These are phyloP conservation scores for Trypanosoma vivax DNA, from an alignment of 208 protist genomes.

Conservation along the genomic window DNA sequence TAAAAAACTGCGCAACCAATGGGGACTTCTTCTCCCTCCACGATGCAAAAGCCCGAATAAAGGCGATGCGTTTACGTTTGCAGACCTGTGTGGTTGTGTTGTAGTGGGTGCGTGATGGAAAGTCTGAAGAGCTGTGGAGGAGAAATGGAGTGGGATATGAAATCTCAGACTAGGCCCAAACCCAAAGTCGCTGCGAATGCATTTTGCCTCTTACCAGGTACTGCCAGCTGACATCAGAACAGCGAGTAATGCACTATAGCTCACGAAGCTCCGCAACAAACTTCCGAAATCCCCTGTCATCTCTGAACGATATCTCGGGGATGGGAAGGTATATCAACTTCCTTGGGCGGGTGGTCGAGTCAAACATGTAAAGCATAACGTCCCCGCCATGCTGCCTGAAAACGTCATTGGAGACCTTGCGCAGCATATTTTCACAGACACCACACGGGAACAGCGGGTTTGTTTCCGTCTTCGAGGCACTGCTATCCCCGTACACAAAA, in stretches of 20 bases:
- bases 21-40: too few species aligned
- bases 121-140: too few species aligned
- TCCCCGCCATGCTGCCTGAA: slow-evolving; percentile 53
- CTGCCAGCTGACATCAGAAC: too few species aligned
- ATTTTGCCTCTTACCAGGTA: too few species aligned
- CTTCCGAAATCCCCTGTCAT: slow-evolving; percentile 58
- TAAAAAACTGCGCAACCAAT: too few species aligned
- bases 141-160: too few species aligned
- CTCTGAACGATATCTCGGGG: slow-evolving; percentile 76
- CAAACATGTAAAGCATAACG: slow-evolving; percentile 85
- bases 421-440: slow-evolving; percentile 89
- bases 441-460: slow-evolving; percentile 89
- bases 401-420: slow-evolving; percentile 76
- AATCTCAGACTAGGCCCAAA: too few species aligned
- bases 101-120: too few species aligned
- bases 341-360: slow-evolving; percentile 51
- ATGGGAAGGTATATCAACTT: slow-evolving; percentile 79
- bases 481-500: slow-evolving; percentile 73
- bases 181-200: too few species aligned
- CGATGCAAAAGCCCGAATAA: too few species aligned
- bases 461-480: slow-evolving; percentile 39
- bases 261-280: slow-evolving; percentile 57
- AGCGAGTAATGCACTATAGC: slow-evolving; percentile 1
- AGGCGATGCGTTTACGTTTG: too few species aligned
- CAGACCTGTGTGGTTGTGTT: too few species aligned